Evolutionary conservation across 2,329 filamentous ascomycete genomes (phyloP).

Genomic region (Paecilomyces variotii): DNA sequence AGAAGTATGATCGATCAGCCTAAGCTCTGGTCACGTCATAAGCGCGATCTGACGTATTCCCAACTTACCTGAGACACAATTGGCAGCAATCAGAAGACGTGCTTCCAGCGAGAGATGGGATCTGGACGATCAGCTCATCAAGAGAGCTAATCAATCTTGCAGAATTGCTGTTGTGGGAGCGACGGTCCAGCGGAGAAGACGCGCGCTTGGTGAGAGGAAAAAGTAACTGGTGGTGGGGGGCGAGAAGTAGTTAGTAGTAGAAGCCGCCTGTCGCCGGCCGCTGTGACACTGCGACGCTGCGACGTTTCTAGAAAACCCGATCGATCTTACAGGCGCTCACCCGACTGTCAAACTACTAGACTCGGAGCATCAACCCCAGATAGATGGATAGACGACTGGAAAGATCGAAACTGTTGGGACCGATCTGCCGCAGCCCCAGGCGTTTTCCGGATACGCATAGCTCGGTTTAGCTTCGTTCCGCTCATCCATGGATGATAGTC

Average conservation of each 20-base stretch:
- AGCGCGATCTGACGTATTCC: background rate
- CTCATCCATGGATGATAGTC: background rate
- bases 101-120: background rate
- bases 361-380: background rate
- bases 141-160: background rate
- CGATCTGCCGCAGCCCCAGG: background rate
- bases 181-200: background rate
- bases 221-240: background rate
- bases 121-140: background rate
- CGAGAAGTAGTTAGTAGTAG: background rate
- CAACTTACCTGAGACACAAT: background rate
- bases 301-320: slow-evolving; percentile 14
- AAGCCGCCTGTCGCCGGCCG: background rate
- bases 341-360: background rate
- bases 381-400: background rate
- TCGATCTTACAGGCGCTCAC: background rate
- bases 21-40: background rate
- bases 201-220: background rate
- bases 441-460: background rate
- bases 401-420: background rate
- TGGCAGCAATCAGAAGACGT: background rate
- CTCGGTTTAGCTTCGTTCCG: background rate
- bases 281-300: slow-evolving; percentile 3
- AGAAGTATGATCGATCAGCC: background rate
- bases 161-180: background rate